Evolutionary conservation across 2,329 filamentous ascomycete species (phyloP), one percentile per base, ranked within the genome.

Genomic region (Coniella lustricola): DNA sequence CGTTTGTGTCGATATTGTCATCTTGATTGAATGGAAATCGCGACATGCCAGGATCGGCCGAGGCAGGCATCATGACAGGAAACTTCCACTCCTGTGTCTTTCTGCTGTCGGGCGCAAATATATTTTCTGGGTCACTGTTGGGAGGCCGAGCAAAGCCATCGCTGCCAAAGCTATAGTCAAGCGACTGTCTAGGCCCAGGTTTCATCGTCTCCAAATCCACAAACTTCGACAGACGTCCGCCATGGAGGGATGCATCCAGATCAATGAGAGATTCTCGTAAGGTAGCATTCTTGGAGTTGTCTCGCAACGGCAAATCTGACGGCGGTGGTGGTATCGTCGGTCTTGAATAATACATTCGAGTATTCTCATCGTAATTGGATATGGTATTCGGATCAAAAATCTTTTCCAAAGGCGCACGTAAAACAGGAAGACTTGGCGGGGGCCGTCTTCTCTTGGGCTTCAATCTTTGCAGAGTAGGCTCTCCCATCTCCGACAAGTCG

Each of bases 311-410:
- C 7, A 84, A 67, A 57, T 84, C 80, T 0, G 78, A 81, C 21
- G 58, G 63, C 3, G 67, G 66, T 3, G 67, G 66, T 1, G 67
- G 64, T 2, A 68, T 67, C 21, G 72, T 66, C 0, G 63, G 64
- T 31, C 65, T 67, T 16, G 77, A 76, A 56, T 84, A 84, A 56
- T 83, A 82, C 35, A 69, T 69, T 25, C 76, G 69, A 16, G 78
- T 80, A 53, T 84, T 83, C 51, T 84, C 80, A 20, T 81, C 74
- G 53, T 84, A 84, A 52, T 74, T 81, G 2, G 79, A 78, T 31
- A 81, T 74, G 0, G 81, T 83, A 58, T 83, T 80, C 4, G 79
- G 79, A 50, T 84, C 81, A 57, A 84, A 84, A 0, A 84, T 68
- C 53, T 82, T 83, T 55, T 84, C 80, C 3, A 84, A 63, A 0